Base-by-base conservation (phyloP, 2,329 filamentous ascomycete species). In the Fusarium sp. region DNA sequence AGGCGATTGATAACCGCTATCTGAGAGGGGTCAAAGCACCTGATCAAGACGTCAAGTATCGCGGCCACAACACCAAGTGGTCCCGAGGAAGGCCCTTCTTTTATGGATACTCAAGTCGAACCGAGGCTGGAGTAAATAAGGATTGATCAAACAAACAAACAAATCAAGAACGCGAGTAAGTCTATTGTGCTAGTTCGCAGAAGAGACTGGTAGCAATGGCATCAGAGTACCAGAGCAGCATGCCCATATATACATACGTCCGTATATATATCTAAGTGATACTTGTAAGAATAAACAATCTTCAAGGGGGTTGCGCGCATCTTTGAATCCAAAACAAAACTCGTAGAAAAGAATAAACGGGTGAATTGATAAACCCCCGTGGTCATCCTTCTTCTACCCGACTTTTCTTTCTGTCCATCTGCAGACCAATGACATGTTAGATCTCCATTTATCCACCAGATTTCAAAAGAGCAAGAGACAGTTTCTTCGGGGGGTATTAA, bases 391-490 rank as follows among this genome's bases (percentile, higher is more conserved):
- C 62, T 54, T 57, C 62, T 54, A 66, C 65, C 57, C 54, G 66
- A 52, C 66, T 77, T 71, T 75, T 73, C 47, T 55, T 75, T 73
- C 47, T 55, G 54, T 44, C 42, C 62, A 61, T 66, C 54, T 45
- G 30, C 42, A 58, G 47, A 47, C 48, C 54, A 62, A 54, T 58
- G 55, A 30, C 54, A 47, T 56, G 28, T 42, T 55, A 55, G 20
- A 62, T 73, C 38, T 51, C 66, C 62, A 73, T 62, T 62, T 54
- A 47, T 44, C 64, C 63, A 66, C 47, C 50, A 62, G 38, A 63
- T 61, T 59, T 34, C 66, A 66, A 69, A 70, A 62, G 42, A 51
- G 50, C 66, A 74, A 75, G 63, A 74, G 71, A 72, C 70, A 55
- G 51, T 55, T 45, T 44, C 44, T 44, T 47, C 30, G 22, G 36